Conservation (phyloP, 257 asterid genomes). For the Prunella vulgaris region DNA sequence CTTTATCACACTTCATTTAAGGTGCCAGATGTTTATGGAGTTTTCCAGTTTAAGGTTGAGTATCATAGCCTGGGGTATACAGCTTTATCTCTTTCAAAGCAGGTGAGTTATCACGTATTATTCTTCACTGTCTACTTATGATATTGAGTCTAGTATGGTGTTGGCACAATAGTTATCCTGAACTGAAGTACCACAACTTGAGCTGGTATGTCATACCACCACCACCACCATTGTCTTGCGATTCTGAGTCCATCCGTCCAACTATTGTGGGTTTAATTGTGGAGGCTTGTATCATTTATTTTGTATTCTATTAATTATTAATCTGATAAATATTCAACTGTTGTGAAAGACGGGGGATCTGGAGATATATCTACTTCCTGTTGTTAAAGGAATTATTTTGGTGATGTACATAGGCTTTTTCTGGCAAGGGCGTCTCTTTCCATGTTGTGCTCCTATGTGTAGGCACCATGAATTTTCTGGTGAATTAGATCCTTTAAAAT, state of each 20-base stretch:
- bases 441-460: neutral
- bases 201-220: too few relatives aligned
- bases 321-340: too few relatives aligned
- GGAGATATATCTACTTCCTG: too few relatives aligned
- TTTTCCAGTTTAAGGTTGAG: conserved; percentile 87
- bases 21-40: conserved; percentile 93
- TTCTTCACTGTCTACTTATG: neutral
- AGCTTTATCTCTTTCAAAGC: conserved; percentile 63
- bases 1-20: conserved; percentile 64
- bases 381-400: neutral
- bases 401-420: neutral
- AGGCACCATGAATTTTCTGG: neutral
- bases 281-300: neutral
- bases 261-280: neutral
- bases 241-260: neutral
- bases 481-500: neutral
- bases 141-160: neutral
- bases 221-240: too few relatives aligned
- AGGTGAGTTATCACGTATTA: conserved; percentile 36
- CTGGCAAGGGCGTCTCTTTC: neutral
- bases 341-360: too few relatives aligned
- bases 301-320: too few relatives aligned
- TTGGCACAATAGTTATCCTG: neutral
- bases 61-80: conserved; percentile 75
- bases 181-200: neutral